phyloP scores from a whole-genome alignment of 2,329 filamentous ascomycete species.

The Colletotrichum costaricense region DNA sequence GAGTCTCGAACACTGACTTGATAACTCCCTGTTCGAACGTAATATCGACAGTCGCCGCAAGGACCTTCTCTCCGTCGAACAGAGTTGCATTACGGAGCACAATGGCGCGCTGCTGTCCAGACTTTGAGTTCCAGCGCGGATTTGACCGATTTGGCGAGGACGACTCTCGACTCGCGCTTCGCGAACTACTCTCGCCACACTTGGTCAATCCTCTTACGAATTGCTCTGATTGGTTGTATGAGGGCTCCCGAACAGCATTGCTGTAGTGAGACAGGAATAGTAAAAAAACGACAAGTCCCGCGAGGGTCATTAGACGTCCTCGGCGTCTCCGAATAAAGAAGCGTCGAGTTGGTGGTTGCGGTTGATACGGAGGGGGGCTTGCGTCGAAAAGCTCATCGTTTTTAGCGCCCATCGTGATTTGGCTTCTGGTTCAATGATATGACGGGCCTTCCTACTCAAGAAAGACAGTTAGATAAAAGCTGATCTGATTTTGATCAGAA shows the following conservation, averaged over 20 bases:
- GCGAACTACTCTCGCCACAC: neutral
- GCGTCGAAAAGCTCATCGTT: neutral
- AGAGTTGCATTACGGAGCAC: slow-evolving; percentile 53
- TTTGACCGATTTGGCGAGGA: neutral
- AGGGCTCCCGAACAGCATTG: neutral
- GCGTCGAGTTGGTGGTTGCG: neutral
- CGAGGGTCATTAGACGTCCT: neutral
- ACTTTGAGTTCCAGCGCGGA: slow-evolving; percentile 11
- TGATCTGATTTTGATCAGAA: neutral
- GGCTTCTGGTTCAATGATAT: neutral
- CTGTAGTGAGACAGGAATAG: neutral
- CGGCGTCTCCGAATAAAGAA: neutral
- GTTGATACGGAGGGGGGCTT: slow-evolving; percentile 14
- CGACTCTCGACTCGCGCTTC: neutral
- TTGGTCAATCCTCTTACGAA: neutral
- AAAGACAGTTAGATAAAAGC: no score
- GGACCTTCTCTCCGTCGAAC: slow-evolving; percentile 53
- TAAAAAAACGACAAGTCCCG: neutral
- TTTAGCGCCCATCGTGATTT: slow-evolving; percentile 6
- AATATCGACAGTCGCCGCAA: slow-evolving; percentile 48
- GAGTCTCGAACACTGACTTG: neutral
- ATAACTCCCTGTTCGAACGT: slow-evolving; percentile 49
- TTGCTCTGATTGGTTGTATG: neutral
- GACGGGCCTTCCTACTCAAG: neutral
- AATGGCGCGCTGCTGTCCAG: slow-evolving; percentile 33